Base-by-base conservation (phyloP, 2,329 filamentous ascomycete genomes). In the Gnomoniopsis sp. region DNA sequence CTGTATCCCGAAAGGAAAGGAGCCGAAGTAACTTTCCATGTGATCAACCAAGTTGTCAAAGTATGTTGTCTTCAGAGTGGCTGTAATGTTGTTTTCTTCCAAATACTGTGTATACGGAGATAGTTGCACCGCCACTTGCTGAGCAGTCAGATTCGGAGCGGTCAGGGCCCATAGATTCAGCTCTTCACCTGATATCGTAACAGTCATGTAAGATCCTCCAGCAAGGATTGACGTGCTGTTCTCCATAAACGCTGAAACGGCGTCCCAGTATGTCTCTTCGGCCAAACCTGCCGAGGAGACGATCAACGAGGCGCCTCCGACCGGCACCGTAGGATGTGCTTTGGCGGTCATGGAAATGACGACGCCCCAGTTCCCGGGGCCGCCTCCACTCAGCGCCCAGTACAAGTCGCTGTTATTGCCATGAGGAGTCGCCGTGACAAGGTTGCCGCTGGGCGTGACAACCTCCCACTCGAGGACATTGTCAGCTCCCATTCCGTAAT, bases 401-500 rank as follows among this genome's bases (percentile, higher is more conserved):
- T 77, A 82, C 2, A 83, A 69, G 47, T 82, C 79, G 1, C 70
- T 52, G 57, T 82, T 72, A 30, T 70, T 63, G 14, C 67, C 70
- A 36, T 68, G 65, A 0, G 69, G 74, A 49, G 70, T 75, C 38
- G 73, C 77, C 44, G 77, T 75, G 3, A 80, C 67, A 22, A 77
- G 71, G 4, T 69, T 63, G 15, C 80, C 80, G 59, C 75, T 72
- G 12, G 78, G 72, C 6, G 75, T 76, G 8, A 83, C 75, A 15
- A 82, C 72, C 56, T 83, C 73, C 60, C 79, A 70, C 33, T 74
- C 70, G 17, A 83, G 69, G 8, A 80, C 72, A 58, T 81, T 75
- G 65, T 83, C 80, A 7, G 77, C 72, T 2, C 72, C 80, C 67
- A 83, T 75, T 61, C 83, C 75, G 62, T 79, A 79, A 41, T 78